Evolutionary conservation across 495 filamentous ascomycete species (phyloP).

Genomic region (Extremus antarcticus): DNA sequence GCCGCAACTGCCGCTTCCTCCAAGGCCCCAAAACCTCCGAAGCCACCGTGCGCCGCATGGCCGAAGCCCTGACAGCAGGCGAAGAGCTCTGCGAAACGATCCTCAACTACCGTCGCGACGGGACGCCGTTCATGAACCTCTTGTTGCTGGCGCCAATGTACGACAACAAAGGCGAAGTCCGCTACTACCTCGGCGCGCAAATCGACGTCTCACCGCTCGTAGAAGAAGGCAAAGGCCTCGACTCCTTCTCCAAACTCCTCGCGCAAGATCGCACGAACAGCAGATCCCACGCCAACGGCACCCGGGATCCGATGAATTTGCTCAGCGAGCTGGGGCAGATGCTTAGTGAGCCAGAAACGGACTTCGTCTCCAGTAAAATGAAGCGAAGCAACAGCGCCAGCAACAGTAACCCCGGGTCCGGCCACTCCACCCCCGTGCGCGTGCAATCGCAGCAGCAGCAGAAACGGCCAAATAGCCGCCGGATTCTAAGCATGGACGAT

Average conservation of each 20-base stretch:
- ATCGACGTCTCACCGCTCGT: slow-evolving; percentile 50
- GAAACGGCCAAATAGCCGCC: slow-evolving; percentile 6
- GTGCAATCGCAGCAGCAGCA: neutral
- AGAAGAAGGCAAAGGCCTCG: slow-evolving; percentile 46
- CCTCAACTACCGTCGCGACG: slow-evolving; percentile 56
- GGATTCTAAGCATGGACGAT: slow-evolving; percentile 26
- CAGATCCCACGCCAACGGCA: slow-evolving; percentile 5
- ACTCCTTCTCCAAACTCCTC: slow-evolving; percentile 41
- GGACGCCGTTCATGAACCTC: slow-evolving; percentile 56
- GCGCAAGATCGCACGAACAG: slow-evolving; percentile 23
- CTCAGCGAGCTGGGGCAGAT: slow-evolving; percentile 24
- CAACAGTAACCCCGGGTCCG: neutral
- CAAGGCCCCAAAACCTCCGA: slow-evolving; percentile 49
- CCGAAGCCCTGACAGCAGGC: slow-evolving; percentile 43
- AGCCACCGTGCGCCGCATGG: slow-evolving; percentile 42
- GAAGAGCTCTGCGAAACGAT: slow-evolving; percentile 57
- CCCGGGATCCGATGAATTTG: slow-evolving; percentile 7
- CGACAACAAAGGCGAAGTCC: slow-evolving; percentile 46
- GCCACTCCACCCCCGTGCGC: neutral
- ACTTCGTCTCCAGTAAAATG: slow-evolving; percentile 10
- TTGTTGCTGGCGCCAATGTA: slow-evolving; percentile 51
- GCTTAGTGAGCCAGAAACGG: slow-evolving; percentile 29
- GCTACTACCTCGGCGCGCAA: slow-evolving; percentile 54
- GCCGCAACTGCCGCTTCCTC: slow-evolving; percentile 53
- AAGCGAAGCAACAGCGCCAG: neutral